A percentile compares a stretch with the other conserved stretches of the same genome.
Evolutionary conservation across 1,284 basidiomycete genomes (phyloP).

Genomic region (Puccinia horiana): DNA sequence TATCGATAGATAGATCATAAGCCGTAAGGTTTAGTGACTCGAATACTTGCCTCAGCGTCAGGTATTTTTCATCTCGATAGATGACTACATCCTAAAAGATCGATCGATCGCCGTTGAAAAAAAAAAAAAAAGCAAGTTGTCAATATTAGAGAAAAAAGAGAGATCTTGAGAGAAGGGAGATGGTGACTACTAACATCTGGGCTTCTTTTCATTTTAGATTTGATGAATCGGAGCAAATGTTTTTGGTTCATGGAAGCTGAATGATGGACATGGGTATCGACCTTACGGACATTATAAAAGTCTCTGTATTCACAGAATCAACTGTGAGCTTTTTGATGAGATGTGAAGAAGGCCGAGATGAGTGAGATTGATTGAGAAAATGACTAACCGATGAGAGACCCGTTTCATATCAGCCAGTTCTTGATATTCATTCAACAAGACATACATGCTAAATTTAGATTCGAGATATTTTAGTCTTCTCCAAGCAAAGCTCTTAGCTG

Average conservation of each 20-base stretch:
- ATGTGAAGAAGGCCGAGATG: too few species aligned
- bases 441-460: conserved; percentile 96
- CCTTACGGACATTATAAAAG: conserved; percentile 95
- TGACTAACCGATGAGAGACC: conserved; percentile 58
- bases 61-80: conserved; percentile 82
- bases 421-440: conserved; percentile 87
- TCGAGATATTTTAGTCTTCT: conserved; percentile 86
- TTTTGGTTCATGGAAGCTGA: conserved; percentile 99
- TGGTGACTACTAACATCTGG: conserved; percentile 60
- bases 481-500: conserved; percentile 93
- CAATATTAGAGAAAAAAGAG: neutral
- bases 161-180: neutral
- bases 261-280: conserved; percentile 98
- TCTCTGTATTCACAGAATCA: conserved; percentile 68
- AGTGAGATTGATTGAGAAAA: too few species aligned
- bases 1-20: conserved; percentile 98
- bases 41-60: conserved; percentile 92
- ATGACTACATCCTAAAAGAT: conserved; percentile 82
- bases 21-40: conserved; percentile 90
- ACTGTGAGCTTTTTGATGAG: too few species aligned
- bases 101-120: too few species aligned
- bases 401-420: conserved; percentile 96
- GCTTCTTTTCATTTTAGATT: conserved; percentile 72
- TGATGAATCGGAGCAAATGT: conserved; percentile 98
- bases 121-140: neutral